Base-by-base conservation (phyloP, 1,284 basidiomycete species). In the Naganishia sp. region DNA sequence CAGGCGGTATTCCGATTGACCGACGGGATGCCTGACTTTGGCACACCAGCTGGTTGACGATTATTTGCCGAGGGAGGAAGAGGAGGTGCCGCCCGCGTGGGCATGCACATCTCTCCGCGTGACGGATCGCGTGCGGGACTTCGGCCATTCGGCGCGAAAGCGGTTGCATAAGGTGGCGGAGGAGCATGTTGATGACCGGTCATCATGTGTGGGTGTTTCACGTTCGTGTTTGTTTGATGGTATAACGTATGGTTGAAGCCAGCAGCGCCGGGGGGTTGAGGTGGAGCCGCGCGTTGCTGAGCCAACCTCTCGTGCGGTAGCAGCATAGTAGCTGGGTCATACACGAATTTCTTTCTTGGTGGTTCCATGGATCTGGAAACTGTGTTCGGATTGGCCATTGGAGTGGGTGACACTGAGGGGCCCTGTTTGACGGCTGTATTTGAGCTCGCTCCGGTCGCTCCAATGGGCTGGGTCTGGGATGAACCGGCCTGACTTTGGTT, bases 301-400 rank as follows among this genome's bases (percentile, higher is more conserved):
- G 71, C 56, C 65, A 47, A 52, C 39, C 76, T 66, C 66, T 80
- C 79, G 65, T 79, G 79, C 0, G 78, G 79, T 3, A 80, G 71
- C 0, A 80, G 70, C 35, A 80, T 63, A 0, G 78, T 77, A 71
- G 75, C 73, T 7, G 78, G 79, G 63, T 80, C 77, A 28, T 78
- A 69, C 55, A 77, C 76, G 72, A 80, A 80, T 65, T 76, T 77
- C 42, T 58, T 66, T 23, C 52, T 25, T 41, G 63, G 25, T 9
- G 57, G 57, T 1, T 46, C 57, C 23, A 43, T 46, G 17, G 28
- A 15, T 6, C 32, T 31, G 25, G 23, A 1, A 2, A 43, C 6
- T 11, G 43, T 10, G 43, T 31, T 46, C 21, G 43, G 25, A 28
- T 23, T 6, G 46, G 32, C 6, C 25, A 21, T 15, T 28, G 25